Evolutionary conservation across 176 grass and related monocot species (phyloP).

Genomic region (Stipa capillata): DNA sequence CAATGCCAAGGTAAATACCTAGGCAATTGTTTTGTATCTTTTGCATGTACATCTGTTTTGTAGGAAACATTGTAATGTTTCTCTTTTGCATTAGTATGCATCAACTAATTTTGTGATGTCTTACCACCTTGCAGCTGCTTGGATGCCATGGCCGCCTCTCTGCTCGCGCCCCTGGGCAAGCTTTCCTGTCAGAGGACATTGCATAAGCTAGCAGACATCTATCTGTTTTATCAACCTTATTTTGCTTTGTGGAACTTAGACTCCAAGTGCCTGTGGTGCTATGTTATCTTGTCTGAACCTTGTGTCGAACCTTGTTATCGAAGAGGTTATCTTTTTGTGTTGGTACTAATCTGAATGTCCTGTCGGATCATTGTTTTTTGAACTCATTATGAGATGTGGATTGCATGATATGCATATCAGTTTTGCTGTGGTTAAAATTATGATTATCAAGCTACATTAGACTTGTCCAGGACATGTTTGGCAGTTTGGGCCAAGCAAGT

Average conservation of each 20-base stretch:
- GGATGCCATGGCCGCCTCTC: conserved; percentile 36
- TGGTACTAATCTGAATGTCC: background rate
- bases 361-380: background rate
- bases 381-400: background rate
- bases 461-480: no score
- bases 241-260: background rate
- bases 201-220: background rate
- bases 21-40: background rate
- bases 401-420: background rate
- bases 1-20: conserved; percentile 52
- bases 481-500: no score
- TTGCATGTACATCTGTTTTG: background rate
- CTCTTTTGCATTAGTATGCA: background rate
- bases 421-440: background rate
- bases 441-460: background rate
- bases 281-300: conserved; percentile 12
- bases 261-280: conserved; percentile 9
- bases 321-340: background rate
- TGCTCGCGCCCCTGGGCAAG: conserved; percentile 24
- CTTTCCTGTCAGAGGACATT: conserved; percentile 29
- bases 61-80: background rate
- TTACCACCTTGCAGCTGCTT: conserved; percentile 20
- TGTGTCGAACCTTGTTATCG: conserved; percentile 7
- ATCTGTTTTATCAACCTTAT: background rate
- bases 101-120: background rate